Base-by-base conservation (phyloP, 106 monocot species). In the Agapanthus africanus region DNA sequence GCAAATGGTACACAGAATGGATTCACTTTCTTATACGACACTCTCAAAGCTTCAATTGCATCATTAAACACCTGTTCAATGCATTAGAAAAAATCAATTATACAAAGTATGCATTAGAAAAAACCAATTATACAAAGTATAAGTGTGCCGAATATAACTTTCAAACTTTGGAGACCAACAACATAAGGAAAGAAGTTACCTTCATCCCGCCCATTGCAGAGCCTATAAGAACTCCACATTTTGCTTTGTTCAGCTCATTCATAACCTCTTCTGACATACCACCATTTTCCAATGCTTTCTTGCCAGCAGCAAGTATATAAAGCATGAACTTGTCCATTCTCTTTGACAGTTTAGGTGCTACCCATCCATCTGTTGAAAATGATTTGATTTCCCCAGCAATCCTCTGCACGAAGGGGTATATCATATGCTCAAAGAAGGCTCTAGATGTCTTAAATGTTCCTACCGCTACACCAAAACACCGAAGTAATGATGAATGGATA, bases 181-280 rank as follows among this genome's bases (percentile, higher is more conserved):
- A n/a, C n/a, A n/a, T 49, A 28, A 30, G 18, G 9, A 37, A 13
- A 64, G 26, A 49, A 18, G 33, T 38, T 66, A 87, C 83, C 80
- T 87, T 77, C 87, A 87, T 87, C 64, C 87, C 87, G 16, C 87
- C 87, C 87, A 87, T 87, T 40, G 80, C 80, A 70, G 87, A 87
- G 6, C 87, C 87, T 37, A 87, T 83, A 39, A 87, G 80, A 73
- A 87, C 80, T 52, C 87, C 87, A 77, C 87, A 87, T 66, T 72
- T 87, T 40, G 77, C 37, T 44, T 87, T 83, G 68, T 87, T 83
- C 46, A 87, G 35, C 59, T 80, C 56, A 40, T 37, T 64, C 80
- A 87, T 65, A 25, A 80, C 67, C 46, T 80, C 79, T 57, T 83
- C 78, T 44, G 83, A 78, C 40, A 87, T 71, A 32, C 87, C 82